Percentiles rank a stretch among this genome's conserved stretches.
Conservation (phyloP, 345 rosid genomes). For the Citrus inodora region DNA sequence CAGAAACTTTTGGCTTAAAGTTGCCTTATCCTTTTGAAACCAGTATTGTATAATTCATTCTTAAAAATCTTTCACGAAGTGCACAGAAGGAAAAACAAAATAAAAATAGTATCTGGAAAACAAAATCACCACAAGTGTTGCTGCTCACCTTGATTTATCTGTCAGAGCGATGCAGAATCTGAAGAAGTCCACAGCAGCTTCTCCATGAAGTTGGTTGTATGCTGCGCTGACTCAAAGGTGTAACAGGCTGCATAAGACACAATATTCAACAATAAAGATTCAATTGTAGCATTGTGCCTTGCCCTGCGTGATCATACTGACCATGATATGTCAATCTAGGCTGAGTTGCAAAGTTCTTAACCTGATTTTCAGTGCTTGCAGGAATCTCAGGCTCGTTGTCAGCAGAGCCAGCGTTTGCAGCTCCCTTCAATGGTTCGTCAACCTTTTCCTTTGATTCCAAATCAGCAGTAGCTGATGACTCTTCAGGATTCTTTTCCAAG, state of each 20-base stretch:
- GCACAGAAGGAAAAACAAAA: too few species aligned
- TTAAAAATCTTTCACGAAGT: too few species aligned
- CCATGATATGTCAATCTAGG: neutral
- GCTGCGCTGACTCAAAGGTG: constrained; percentile 21
- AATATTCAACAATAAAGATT: neutral
- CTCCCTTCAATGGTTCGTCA: neutral
- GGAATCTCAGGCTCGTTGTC: constrained; percentile 22
- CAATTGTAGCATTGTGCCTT: neutral
- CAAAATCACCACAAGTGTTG: neutral
- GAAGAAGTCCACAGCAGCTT: constrained; percentile 73
- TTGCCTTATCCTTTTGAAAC: too few species aligned
- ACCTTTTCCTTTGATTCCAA: constrained; percentile 10
- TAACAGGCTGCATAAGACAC: constrained; percentile 26
- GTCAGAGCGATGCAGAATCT: constrained; percentile 43
- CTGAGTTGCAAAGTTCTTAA: constrained; percentile 15
- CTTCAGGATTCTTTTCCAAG: constrained; percentile 21
- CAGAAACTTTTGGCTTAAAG: too few species aligned
- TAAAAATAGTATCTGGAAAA: too few species aligned
- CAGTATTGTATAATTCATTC: too few species aligned
- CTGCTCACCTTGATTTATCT: constrained; percentile 19
- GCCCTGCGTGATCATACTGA: neutral
- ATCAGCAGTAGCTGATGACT: constrained; percentile 30
- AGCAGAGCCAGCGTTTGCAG: constrained; percentile 14
- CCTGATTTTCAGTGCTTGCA: constrained; percentile 41
- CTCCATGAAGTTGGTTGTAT: constrained; percentile 54